Evolutionary conservation across 2,329 filamentous ascomycete genomes (phyloP), one percentile per base, ranked within the genome.

Genomic region (Aureobasidium sp.): DNA sequence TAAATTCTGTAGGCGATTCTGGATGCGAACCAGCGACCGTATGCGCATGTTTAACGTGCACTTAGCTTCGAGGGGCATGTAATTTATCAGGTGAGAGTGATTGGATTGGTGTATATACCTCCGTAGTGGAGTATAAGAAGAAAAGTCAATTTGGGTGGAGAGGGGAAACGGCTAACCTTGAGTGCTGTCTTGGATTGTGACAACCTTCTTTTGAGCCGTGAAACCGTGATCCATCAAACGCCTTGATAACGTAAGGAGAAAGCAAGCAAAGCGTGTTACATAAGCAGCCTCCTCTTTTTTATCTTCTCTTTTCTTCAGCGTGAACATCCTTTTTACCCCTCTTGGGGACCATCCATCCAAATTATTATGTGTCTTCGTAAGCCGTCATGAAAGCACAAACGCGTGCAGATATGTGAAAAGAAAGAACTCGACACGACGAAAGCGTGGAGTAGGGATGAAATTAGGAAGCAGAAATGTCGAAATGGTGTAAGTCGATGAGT

Each of bases 51-150:
- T 47, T n/a, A 29, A 32, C 37, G 42, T 45, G 42, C 54, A 37
- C 30, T 57, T 57, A 25, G 14, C 30, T 41, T 60, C 36, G 11
- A 27, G 27, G 27, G 32, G 27, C 6, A 14, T 14, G 36, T 3
- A 14, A 13, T 44, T 36, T 39, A 51, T 60, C 47, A 30, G 37
- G 39, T 60, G 45, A 60, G 55, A 41, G 45, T 25, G 29, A n/a
- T 51, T 51, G 57, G 37, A 60, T 60, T 60, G 57, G 57, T 51
- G 36, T 60, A 60, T 39, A 60, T 51, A 60, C 57, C 47, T 60
- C 57, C 37, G 30, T 30, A 60, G 55, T 50, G 45, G 47, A 60
- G 57, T 16, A 44, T 21, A 60, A 47, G 47, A 25, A 60, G 5
- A 16, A 29, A 44, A 51, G 47, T 21, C 47, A 60, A 60, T 51